Percentiles rank a stretch among this genome's conserved stretches.
Conservation (phyloP, 768 basidiomycete species). For the Amanita inopinata region DNA sequence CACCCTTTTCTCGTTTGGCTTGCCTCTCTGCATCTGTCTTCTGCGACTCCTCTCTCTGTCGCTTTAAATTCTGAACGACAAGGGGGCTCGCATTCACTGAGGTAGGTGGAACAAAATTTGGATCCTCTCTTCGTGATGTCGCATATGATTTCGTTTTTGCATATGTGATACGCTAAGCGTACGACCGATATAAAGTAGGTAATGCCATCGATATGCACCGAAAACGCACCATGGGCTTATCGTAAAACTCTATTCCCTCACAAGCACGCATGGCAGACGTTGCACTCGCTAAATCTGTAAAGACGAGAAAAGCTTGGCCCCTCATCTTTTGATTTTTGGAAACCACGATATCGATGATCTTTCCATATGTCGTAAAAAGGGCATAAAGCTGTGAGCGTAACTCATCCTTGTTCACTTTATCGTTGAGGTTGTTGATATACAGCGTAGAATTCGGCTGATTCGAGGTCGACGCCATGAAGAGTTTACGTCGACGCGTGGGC, state of each 20-base stretch:
- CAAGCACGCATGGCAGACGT: constrained; percentile 90
- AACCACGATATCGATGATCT: constrained; percentile 87
- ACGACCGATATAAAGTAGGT: constrained; percentile 7
- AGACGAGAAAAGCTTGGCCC: constrained; percentile 95
- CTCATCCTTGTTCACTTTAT: constrained; percentile 89
- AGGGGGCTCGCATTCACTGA: constrained; percentile 49
- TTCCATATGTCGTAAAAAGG: constrained; percentile 90
- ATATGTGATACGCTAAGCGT: constrained; percentile 74
- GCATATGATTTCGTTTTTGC: constrained; percentile 87
- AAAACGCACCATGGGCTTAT: constrained; percentile 77
- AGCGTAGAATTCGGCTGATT: constrained; percentile 68
- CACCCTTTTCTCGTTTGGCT: constrained; percentile 64
- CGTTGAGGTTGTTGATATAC: constrained; percentile 90
- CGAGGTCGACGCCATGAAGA: constrained; percentile 2
- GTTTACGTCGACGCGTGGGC: no score
- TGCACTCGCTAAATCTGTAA: constrained; percentile 81
- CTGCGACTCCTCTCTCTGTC: constrained; percentile 52
- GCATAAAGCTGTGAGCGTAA: constrained; percentile 73
- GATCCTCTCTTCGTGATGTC: constrained; percentile 69
- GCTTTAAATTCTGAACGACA: constrained; percentile 44
- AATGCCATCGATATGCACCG: constrained; percentile 5
- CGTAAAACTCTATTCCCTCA: constrained; percentile 89
- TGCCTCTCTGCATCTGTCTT: constrained; percentile 40
- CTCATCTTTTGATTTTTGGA: constrained; percentile 78
- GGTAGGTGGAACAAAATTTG: constrained; percentile 67